phyloP scores from a whole-genome alignment of 176 grass and related monocot species.

The Typha latifolia region DNA sequence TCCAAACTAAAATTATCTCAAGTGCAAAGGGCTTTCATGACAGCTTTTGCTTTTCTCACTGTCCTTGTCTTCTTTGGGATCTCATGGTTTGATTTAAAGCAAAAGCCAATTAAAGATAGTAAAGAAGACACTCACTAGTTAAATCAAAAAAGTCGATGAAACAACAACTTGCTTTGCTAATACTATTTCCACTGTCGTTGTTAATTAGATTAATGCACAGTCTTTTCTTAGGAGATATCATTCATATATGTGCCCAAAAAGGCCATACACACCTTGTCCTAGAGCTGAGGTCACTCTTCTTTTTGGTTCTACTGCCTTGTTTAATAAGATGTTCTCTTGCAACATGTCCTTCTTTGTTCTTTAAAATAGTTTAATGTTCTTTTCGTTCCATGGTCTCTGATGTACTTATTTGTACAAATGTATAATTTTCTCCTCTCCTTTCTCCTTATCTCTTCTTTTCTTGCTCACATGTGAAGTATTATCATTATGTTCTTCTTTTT shows the following conservation, averaged over 20 bases:
- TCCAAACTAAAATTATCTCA: not conserved
- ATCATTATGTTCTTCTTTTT: too few relatives aligned
- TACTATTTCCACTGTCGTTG: not conserved
- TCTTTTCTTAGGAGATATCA: not conserved
- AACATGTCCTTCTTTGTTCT: not conserved
- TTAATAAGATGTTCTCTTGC: not conserved
- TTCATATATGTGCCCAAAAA: not conserved
- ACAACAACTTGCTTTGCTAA: slow-evolving; percentile 4
- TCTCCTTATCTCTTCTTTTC: too few relatives aligned
- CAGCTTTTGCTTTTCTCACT: slow-evolving; percentile 5
- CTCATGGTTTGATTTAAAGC: slow-evolving; percentile 6
- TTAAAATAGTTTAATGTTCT: not conserved
- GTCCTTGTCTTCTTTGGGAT: slow-evolving; percentile 5
- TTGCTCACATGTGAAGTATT: too few relatives aligned
- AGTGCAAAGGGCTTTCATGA: slow-evolving; percentile 1
- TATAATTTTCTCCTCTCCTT: too few relatives aligned
- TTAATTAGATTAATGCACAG: not conserved
- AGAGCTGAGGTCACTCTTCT: not conserved
- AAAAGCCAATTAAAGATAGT: not conserved
- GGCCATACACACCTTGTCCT: not conserved
- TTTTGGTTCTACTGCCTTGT: slow-evolving; percentile 1
- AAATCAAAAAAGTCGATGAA: slow-evolving; percentile 5
- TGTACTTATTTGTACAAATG: too few relatives aligned
- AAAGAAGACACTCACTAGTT: slow-evolving; percentile 3
- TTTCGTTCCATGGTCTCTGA: slow-evolving; percentile 4